These are phyloP conservation scores for Alloascoidea africana DNA, from an alignment of 805 yeast species.

Conservation along the genomic window DNA sequence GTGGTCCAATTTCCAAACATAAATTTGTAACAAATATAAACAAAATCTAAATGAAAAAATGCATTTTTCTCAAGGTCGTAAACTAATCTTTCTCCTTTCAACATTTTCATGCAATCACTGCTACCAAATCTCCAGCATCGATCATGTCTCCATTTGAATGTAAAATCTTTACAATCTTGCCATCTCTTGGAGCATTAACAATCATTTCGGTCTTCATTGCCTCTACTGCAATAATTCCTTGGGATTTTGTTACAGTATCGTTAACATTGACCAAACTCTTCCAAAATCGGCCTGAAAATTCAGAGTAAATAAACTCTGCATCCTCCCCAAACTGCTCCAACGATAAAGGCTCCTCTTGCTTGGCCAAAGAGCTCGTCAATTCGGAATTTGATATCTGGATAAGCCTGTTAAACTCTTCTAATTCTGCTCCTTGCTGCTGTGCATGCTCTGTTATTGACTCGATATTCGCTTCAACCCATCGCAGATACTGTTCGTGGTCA, in stretches of 20 bases:
- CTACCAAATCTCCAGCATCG: slow-evolving; percentile 92
- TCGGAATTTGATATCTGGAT: slow-evolving; percentile 74
- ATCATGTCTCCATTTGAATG: slow-evolving; percentile 92
- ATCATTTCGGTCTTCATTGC: slow-evolving; percentile 99
- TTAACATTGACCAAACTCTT: slow-evolving; percentile 74
- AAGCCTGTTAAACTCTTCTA: slow-evolving; percentile 72
- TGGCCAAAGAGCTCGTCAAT: slow-evolving; percentile 36
- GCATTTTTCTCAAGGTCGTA: no score
- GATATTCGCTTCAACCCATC: slow-evolving; percentile 63
- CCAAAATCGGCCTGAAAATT: slow-evolving; percentile 97
- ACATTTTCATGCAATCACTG: slow-evolving; percentile 39
- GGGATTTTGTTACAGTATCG: slow-evolving; percentile 56
- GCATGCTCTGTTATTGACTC: slow-evolving; percentile 54
- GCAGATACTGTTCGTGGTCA: slow-evolving; percentile 63
- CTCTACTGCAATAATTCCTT: slow-evolving; percentile 78
- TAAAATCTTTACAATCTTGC: slow-evolving; percentile 56
- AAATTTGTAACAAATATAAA: no score
- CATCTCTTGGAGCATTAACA: slow-evolving; percentile 51
- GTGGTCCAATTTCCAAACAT: no score
- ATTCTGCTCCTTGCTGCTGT: slow-evolving; percentile 61
- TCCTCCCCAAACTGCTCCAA: slow-evolving; percentile 55
- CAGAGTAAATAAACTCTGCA: slow-evolving; percentile 81
- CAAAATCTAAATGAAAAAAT: no score
- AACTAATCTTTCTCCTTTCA: no score
- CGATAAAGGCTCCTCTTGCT: slow-evolving; percentile 19